Conservation (phyloP, 2,329 filamentous ascomycete species). For the Monilinia fructicola region DNA sequence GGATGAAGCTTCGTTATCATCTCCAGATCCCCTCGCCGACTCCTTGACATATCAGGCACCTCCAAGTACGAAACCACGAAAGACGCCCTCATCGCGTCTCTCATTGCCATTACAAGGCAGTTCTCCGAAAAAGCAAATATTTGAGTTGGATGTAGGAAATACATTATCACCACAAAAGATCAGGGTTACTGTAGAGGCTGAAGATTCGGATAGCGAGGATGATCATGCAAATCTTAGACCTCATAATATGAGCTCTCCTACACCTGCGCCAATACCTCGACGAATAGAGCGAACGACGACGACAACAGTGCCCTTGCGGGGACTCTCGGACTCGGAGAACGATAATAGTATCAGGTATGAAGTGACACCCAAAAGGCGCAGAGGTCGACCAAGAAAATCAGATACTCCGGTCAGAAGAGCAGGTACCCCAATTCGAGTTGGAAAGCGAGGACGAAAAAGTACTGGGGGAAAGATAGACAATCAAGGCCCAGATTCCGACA, state of each 20-base stretch:
- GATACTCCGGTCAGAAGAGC: conserved; percentile 40
- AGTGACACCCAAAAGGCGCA: conserved; percentile 44
- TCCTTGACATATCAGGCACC: conserved; percentile 35
- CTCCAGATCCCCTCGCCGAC: conserved; percentile 42
- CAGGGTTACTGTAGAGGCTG: conserved; percentile 41
- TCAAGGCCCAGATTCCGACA: conserved; percentile 32
- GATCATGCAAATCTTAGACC: conserved; percentile 27
- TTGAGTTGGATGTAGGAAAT: conserved; percentile 41
- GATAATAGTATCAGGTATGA: conserved; percentile 30
- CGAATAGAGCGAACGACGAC: conserved; percentile 38
- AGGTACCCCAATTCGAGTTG: conserved; percentile 33
- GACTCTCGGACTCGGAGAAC: conserved; percentile 39
- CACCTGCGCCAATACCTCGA: conserved; percentile 28
- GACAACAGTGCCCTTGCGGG: conserved; percentile 40
- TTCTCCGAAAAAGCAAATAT: conserved; percentile 41
- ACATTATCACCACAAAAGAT: conserved; percentile 41
- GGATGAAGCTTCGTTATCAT: conserved; percentile 36
- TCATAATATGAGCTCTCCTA: conserved; percentile 29
- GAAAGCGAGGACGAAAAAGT: conserved; percentile 33
- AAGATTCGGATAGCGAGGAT: conserved; percentile 35
- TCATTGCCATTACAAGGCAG: conserved; percentile 35
- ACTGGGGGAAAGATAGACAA: conserved; percentile 36
- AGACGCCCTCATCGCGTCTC: conserved; percentile 29
- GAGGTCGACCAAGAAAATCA: conserved; percentile 47
- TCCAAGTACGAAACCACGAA: conserved; percentile 36